A percentile compares a stretch with the other conserved stretches of the same genome.
Conservation (phyloP, 371 early-diverging fungal species). For the Mucor mucedo region DNA sequence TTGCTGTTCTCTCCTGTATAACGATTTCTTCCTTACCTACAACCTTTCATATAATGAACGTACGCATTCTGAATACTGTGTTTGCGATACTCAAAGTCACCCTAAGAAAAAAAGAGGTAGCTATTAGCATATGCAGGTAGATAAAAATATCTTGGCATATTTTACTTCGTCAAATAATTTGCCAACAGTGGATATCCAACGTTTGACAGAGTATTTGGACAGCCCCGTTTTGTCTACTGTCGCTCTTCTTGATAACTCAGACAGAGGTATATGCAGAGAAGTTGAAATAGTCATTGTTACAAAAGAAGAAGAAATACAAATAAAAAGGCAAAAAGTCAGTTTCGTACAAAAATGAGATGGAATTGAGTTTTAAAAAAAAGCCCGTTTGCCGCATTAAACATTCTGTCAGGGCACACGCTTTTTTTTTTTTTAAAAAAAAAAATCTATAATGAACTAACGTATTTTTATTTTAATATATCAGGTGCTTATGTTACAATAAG, state of each 20-base stretch:
- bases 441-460: too few species aligned
- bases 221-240: constrained; percentile 21
- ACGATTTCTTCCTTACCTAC: constrained; percentile 17
- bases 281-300: neutral
- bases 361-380: too few species aligned
- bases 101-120: constrained; percentile 8
- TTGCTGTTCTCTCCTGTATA: too few species aligned
- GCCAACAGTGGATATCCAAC: constrained; percentile 19
- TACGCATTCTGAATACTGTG: constrained; percentile 20
- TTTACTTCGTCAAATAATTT: constrained; percentile 32
- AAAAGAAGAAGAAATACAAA: too few species aligned
- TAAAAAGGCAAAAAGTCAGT: too few species aligned
- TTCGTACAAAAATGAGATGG: too few species aligned
- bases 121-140: neutral
- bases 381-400: neutral
- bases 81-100: constrained; percentile 16
- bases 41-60: constrained; percentile 31
- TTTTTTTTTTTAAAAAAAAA: too few species aligned
- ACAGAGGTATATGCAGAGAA: constrained; percentile 2
- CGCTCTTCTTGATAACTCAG: constrained; percentile 24
- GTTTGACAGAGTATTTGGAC: constrained; percentile 20
- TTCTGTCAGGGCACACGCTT: neutral
- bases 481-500: too few species aligned
- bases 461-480: too few species aligned
- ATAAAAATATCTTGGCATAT: neutral